Base-by-base conservation (phyloP, 768 basidiomycete genomes). In the Neoboletus magnificus region DNA sequence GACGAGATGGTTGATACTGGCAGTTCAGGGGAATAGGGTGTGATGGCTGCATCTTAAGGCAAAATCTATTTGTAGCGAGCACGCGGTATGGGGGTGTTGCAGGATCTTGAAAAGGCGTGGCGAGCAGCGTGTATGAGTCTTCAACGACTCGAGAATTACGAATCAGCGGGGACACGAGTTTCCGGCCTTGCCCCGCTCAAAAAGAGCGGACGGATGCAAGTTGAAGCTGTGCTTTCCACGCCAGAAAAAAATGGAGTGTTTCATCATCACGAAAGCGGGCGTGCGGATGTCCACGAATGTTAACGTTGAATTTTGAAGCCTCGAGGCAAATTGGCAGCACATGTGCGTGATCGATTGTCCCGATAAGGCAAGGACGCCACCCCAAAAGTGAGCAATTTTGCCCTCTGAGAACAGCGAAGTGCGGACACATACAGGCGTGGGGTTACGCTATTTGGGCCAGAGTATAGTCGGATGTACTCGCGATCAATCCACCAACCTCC, bases 81-180 rank as follows among this genome's bases (percentile, higher is more conserved):
- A 71, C 70, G 70, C 66, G 71, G 70, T 41, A 57, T 36, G 47
- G 45, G 71, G 62, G 55, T 52, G 70, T 61, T 58, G 53, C 32
- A 55, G 37, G 56, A 59, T 55, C 56, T 58, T 54, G 64, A 60
- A 66, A 61, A 49, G 57, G 71, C 70, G 70, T 71, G 71, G 63
- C 44, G 55, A 58, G 62, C 45, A 44, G 66, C 65, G 65, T 71
- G 67, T 52, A 54, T 23, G 53, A 42, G 44, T 52, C 43, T 54
- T 39, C 30, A 54, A 57, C 42, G 48, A 54, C 52, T 41, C 40
- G 56, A 41, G 30, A 23, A 50, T 54, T 50, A 62, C 49, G 57
- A 48, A 48, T 48, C 56, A 61, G 68, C 61, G 62, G 59, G 54
- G 45, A 62, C 63, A 71, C 70, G 68, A 64, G 64, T 57, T 48